Evolutionary conservation across 2,329 filamentous ascomycete species (phyloP), one percentile per base, ranked within the genome.

Genomic region (Claviceps pazoutovae): DNA sequence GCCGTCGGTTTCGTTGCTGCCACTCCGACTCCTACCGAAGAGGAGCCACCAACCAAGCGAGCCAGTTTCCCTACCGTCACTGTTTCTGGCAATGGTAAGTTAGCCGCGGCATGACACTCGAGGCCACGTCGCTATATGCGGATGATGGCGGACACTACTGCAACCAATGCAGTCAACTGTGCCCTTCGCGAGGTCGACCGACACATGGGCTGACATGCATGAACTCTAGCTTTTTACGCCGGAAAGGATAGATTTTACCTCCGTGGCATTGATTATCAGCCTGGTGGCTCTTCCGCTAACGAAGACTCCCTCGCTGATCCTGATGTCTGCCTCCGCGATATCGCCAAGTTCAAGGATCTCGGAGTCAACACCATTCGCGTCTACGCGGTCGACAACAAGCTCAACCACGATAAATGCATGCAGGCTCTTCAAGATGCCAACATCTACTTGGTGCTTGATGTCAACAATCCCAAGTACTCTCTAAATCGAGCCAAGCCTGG

Each of bases 281-380:
- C 78, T n/a, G 78, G 77, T 55, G 78, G 78, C 56, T 75, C 76
- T 30, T 74, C 76, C 2, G 67, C 66, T 55, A 71, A 73, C 58
- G 50, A 59, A n/a, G 89, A 95, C 64, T 88, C 89, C 55, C 83
- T 95, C 50, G 82, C 86, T 56, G 83, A 94, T 61, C 64, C 72
- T 23, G 68, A 68, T 3, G 70, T 75, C 62, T 95, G 90, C 79
- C 76, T 79, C 66, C 84, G 89, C 57, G 88, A 95, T 64, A 84
- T 95, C 60, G 70, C 72, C 49, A 75, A 88, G 65, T 95, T 95
- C 80, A 79, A 87, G 73, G 79, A 88, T 58, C 76, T 96, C 49
- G 88, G 89, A 48, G 74, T 95, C 71, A 96, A 96, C 75, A 89
- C 88, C 26, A 76, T 96, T 64, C 89, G 90, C 68, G 86, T 95